A percentile compares a stretch with the other conserved stretches of the same genome.
These are phyloP conservation scores for Podospora australis DNA, from an alignment of 495 filamentous ascomycete species.

Conservation along the genomic window DNA sequence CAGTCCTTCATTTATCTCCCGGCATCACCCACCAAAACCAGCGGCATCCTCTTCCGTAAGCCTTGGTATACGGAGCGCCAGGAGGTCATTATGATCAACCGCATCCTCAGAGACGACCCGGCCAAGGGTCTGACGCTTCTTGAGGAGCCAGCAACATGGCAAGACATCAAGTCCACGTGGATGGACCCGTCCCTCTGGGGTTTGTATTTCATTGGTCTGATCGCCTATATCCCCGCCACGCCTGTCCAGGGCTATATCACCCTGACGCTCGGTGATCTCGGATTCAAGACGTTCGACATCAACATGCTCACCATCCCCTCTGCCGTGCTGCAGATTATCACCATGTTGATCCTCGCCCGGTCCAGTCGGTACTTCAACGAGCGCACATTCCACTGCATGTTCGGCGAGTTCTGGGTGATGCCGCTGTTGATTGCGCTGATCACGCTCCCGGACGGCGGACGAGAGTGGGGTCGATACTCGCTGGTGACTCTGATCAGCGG, in stretches of 20 bases:
- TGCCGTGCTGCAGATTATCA: constrained; percentile 35
- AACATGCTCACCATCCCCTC: constrained; percentile 64
- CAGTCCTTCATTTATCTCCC: constrained; percentile 51
- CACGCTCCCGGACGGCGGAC: constrained; percentile 26
- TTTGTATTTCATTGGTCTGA: constrained; percentile 57
- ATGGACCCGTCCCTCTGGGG: constrained; percentile 68
- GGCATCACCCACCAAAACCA: constrained; percentile 47
- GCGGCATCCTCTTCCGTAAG: constrained; percentile 40
- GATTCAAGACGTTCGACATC: constrained; percentile 62
- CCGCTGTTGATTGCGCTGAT: constrained; percentile 37
- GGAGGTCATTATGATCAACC: constrained; percentile 61
- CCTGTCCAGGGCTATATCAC: constrained; percentile 56
- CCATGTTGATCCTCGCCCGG: constrained; percentile 36
- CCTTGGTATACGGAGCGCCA: constrained; percentile 47
- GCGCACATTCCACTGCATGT: constrained; percentile 37
- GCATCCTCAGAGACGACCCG: constrained; percentile 66
- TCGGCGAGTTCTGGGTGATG: constrained; percentile 43
- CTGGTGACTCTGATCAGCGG: constrained; percentile 48
- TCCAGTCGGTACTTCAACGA: constrained; percentile 41
- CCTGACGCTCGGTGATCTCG: constrained; percentile 50
- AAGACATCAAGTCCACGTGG: constrained; percentile 51
- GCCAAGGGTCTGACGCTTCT: constrained; percentile 41
- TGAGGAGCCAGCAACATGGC: constrained; percentile 47
- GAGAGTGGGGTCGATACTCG: constrained; percentile 37
- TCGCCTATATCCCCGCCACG: constrained; percentile 47